Percentiles rank a stretch among this genome's conserved stretches.
These are phyloP conservation scores for Aspergillus japonicus DNA, from an alignment of 2,329 filamentous ascomycete species.

Conservation along the genomic window DNA sequence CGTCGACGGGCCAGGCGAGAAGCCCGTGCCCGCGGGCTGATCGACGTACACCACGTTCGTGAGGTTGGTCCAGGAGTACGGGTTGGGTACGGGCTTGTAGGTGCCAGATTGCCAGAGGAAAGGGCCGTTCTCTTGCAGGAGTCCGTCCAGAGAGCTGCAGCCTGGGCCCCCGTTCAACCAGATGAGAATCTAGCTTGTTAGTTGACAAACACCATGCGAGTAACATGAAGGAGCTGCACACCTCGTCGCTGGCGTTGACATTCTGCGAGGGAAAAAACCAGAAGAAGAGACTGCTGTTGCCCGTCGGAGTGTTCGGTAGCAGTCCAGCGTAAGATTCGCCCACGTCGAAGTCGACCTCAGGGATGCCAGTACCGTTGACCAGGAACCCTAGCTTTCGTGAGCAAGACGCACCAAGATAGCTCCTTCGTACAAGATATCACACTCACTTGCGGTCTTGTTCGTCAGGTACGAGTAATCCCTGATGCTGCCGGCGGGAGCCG, in stretches of 20 bases:
- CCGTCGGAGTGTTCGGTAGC: constrained; percentile 50
- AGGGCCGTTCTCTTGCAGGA: constrained; percentile 74
- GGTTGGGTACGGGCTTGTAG: constrained; percentile 61
- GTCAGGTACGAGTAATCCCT: constrained; percentile 5
- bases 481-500: not conserved
- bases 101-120: constrained; percentile 70
- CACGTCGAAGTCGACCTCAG: constrained; percentile 67
- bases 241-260: constrained; percentile 41
- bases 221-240: constrained; percentile 14
- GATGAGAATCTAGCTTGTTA: constrained; percentile 29
- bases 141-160: constrained; percentile 61
- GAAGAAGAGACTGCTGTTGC: constrained; percentile 49
- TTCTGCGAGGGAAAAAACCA: constrained; percentile 50
- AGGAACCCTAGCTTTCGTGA: constrained; percentile 52
- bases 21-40: constrained; percentile 60
- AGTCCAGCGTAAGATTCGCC: constrained; percentile 50
- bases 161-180: constrained; percentile 54
- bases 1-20: constrained; percentile 63
- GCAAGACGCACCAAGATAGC: not conserved
- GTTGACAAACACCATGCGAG: not conserved
- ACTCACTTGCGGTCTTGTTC: constrained; percentile 11
- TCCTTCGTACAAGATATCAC: not conserved
- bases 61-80: constrained; percentile 69
- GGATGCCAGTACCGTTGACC: constrained; percentile 64
- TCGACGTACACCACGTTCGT: constrained; percentile 68